Conservation (phyloP, 148 eudicot genomes). For the Rheum nobile region DNA sequence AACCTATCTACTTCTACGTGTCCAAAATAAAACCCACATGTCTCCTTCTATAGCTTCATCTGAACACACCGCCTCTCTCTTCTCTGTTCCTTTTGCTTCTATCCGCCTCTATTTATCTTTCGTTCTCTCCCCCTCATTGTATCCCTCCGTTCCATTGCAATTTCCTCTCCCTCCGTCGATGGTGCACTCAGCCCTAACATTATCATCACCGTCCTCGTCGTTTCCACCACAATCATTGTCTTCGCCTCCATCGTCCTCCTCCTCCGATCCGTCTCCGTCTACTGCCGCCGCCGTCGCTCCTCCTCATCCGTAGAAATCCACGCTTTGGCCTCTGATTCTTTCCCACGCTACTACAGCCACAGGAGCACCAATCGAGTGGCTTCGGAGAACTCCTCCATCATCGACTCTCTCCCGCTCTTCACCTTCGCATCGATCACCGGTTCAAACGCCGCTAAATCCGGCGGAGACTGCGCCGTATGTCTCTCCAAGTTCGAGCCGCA, state of each 20-base stretch:
- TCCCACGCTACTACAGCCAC: no score
- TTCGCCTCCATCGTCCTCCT: slow-evolving; percentile 60
- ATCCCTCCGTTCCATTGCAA: no score
- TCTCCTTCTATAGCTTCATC: no score
- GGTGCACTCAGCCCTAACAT: slow-evolving; percentile 1
- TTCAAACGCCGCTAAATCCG: slow-evolving; percentile 10
- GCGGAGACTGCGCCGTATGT: slow-evolving; percentile 84
- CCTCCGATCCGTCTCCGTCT: slow-evolving; percentile 30
- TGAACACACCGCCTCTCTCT: no score
- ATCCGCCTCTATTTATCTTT: no score
- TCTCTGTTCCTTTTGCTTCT: no score
- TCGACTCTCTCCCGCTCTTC: slow-evolving; percentile 80
- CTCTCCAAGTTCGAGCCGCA: slow-evolving; percentile 59
- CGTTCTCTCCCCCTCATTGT: no score
- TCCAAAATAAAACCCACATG: no score
- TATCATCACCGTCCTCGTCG: slow-evolving; percentile 28
- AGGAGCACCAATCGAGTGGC: no score
- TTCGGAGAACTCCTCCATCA: no score
- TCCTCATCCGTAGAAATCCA: slow-evolving; percentile 1
- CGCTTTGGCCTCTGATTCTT: no score
- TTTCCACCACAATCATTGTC: slow-evolving; percentile 46
- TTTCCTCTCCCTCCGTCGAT: neutral
- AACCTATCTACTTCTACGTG: no score
- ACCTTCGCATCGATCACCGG: slow-evolving; percentile 40
- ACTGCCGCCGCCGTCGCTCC: slow-evolving; percentile 18